Conservation (phyloP, 2,329 filamentous ascomycete genomes). For the Diplodia sapinea region DNA sequence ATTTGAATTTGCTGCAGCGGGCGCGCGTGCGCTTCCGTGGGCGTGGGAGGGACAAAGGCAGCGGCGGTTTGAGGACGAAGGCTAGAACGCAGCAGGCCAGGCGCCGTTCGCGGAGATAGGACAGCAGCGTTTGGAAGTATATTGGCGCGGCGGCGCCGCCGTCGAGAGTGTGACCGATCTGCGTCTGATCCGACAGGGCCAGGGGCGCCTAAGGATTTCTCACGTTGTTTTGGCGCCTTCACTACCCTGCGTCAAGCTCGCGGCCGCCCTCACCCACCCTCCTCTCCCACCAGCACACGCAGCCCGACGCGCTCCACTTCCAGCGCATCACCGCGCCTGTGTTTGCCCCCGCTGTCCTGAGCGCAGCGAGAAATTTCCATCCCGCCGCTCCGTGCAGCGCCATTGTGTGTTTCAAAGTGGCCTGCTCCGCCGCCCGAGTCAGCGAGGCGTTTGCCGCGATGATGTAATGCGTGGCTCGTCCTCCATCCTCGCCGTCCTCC, state of each 20-base stretch:
- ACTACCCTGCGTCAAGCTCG: conserved; percentile 23
- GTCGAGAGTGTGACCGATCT: conserved; percentile 26
- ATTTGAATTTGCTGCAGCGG: conserved; percentile 7
- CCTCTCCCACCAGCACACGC: conserved; percentile 11
- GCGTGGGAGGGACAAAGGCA: conserved; percentile 3
- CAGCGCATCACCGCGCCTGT: conserved; percentile 22
- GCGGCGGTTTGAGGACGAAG: conserved; percentile 19
- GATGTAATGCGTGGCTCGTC: conserved; percentile 28
- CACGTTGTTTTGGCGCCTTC: conserved; percentile 27
- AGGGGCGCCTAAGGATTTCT: conserved; percentile 28
- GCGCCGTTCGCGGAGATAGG: conserved; percentile 24
- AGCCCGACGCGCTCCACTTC: conserved; percentile 26
- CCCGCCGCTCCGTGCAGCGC: conserved; percentile 13
- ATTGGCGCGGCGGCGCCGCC: conserved; percentile 17
- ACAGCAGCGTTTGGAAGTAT: conserved; percentile 18
- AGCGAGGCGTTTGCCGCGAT: conserved; percentile 26
- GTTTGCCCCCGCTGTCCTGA: conserved; percentile 5
- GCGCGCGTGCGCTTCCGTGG: too few relatives aligned
- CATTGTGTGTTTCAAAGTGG: conserved; percentile 25
- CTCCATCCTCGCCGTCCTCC: conserved; percentile 23
- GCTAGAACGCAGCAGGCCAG: conserved; percentile 21
- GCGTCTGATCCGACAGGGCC: conserved; percentile 25
- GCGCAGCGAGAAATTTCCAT: conserved; percentile 18
- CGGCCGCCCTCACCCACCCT: conserved; percentile 4
- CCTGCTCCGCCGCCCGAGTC: conserved; percentile 19